Evolutionary conservation across 495 filamentous ascomycete genomes (phyloP).

Genomic region (Aspergillus bridgeri): DNA sequence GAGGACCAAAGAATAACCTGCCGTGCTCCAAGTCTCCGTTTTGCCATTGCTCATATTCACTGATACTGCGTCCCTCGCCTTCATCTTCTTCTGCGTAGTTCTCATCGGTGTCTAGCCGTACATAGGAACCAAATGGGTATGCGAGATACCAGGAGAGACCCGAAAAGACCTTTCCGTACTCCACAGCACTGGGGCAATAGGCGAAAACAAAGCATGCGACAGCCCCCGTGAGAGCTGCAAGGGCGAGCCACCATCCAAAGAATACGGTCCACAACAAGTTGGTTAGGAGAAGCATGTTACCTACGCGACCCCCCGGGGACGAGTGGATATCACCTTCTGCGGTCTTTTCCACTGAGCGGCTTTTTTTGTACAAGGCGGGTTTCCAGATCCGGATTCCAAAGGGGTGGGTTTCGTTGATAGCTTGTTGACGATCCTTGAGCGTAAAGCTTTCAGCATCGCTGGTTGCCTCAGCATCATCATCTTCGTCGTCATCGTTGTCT

Average conservation of each 20-base stretch:
- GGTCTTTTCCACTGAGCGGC: constrained; percentile 89
- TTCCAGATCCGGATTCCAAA: constrained; percentile 99
- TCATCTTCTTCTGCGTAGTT: constrained; percentile 94
- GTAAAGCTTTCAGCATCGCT: constrained; percentile 80
- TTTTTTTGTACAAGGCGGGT: constrained; percentile 96
- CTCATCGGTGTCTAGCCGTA: constrained; percentile 89
- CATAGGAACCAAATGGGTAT: constrained; percentile 95
- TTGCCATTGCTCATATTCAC: constrained; percentile 99
- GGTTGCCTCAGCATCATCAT: constrained; percentile 56
- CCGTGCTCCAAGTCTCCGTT: constrained; percentile 95
- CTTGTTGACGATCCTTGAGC: constrained; percentile 88
- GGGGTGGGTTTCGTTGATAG: constrained; percentile 98
- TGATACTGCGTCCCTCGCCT: constrained; percentile 98
- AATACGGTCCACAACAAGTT: constrained; percentile 87
- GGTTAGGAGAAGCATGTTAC: constrained; percentile 74
- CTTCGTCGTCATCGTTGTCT: constrained; percentile 33
- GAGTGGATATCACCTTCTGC: constrained; percentile 98
- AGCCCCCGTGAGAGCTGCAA: constrained; percentile 69
- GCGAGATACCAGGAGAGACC: constrained; percentile 83
- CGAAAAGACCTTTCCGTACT: constrained; percentile 82
- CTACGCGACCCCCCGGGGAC: constrained; percentile 84
- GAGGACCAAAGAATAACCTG: constrained; percentile 90
- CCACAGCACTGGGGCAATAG: constrained; percentile 72
- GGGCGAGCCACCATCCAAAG: constrained; percentile 97
- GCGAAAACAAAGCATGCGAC: constrained; percentile 75